A percentile compares a stretch with the other conserved stretches of the same genome.
Evolutionary conservation across 2,329 filamentous ascomycete genomes (phyloP).

Genomic region (Catunica adiposa): DNA sequence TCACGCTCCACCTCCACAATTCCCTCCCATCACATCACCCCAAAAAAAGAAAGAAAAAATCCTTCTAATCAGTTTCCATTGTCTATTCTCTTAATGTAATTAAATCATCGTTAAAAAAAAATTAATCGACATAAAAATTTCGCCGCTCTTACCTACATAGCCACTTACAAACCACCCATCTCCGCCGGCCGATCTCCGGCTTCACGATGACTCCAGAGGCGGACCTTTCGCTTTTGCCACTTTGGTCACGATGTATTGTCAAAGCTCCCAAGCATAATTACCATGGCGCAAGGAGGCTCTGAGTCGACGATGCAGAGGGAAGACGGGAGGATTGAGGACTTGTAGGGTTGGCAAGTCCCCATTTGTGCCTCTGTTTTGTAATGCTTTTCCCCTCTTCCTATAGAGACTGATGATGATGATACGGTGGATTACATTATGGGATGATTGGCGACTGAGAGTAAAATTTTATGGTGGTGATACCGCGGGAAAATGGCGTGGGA

Average conservation of each 20-base stretch:
- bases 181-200: not conserved
- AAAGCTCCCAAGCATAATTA: not conserved
- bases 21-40: not conserved
- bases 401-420: not conserved
- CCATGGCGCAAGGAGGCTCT: not conserved
- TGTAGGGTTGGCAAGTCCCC: too few species aligned
- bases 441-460: not conserved
- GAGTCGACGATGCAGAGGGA: not conserved
- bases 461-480: not conserved
- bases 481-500: not conserved
- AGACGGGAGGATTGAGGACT: not conserved
- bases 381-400: not conserved
- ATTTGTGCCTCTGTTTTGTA: not conserved
- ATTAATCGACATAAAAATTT: not conserved
- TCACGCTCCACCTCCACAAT: not conserved
- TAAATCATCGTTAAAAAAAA: not conserved
- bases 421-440: not conserved
- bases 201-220: not conserved
- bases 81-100: not conserved
- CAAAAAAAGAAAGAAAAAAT: too few species aligned
- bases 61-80: not conserved
- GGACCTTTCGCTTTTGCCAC: not conserved
- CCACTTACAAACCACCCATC: not conserved
- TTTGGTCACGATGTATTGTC: not conserved
- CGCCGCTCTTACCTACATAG: not conserved